phyloP scores from a whole-genome alignment of 2,329 filamentous ascomycete species.

The Tolypocladium tundrense region DNA sequence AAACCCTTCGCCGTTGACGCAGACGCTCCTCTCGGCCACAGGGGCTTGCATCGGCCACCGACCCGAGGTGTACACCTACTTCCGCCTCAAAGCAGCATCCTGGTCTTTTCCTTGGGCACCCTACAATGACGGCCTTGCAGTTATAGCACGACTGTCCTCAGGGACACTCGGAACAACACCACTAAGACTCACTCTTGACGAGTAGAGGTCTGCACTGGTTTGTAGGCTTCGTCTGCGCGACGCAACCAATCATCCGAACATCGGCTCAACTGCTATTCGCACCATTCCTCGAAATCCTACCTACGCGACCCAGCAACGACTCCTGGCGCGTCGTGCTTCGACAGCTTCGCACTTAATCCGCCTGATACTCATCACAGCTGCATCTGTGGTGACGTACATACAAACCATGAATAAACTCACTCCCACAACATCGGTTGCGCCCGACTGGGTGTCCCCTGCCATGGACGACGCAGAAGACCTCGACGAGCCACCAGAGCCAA shows the following conservation, averaged over 20 bases:
- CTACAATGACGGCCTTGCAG: slow-evolving; percentile 20
- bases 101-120: slow-evolving; percentile 9
- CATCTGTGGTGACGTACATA: not conserved
- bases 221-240: slow-evolving; percentile 13
- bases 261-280: not conserved
- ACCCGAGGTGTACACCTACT: not conserved
- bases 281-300: not conserved
- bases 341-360: not conserved
- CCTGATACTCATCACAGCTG: not conserved
- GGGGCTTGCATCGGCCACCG: not conserved
- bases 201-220: slow-evolving; percentile 13
- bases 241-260: slow-evolving; percentile 5
- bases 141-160: slow-evolving; percentile 29
- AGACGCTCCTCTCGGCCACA: not conserved
- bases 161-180: slow-evolving; percentile 18
- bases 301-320: not conserved
- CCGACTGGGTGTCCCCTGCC: slow-evolving; percentile 22
- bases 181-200: slow-evolving; percentile 6
- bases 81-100: not conserved
- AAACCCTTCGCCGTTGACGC: not conserved
- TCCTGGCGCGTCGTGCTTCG: not conserved
- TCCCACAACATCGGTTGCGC: slow-evolving; percentile 14
- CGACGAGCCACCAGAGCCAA: slow-evolving; percentile 76
- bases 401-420: slow-evolving; percentile 16
- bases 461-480: slow-evolving; percentile 63